Conservation (phyloP, 2,329 filamentous ascomycete genomes). For the Coleophoma crateriformis region DNA sequence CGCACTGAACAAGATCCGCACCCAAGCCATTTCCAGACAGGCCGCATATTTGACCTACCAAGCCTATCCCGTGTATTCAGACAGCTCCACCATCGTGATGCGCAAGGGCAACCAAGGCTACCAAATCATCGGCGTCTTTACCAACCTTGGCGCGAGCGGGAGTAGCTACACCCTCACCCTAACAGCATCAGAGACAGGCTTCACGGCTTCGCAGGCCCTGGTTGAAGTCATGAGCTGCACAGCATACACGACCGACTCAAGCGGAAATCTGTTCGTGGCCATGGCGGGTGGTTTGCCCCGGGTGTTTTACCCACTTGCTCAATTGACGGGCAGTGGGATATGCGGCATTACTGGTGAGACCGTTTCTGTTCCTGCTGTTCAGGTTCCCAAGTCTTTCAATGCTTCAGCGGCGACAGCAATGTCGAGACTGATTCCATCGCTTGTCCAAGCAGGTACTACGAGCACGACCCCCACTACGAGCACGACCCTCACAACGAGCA, state of each 20-base stretch:
- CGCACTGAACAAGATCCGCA: slow-evolving; percentile 18
- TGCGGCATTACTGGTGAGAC: slow-evolving; percentile 18
- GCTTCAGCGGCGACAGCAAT: background rate
- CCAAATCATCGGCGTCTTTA: slow-evolving; percentile 29
- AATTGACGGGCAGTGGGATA: slow-evolving; percentile 29
- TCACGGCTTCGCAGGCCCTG: slow-evolving; percentile 26
- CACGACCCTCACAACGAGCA: background rate
- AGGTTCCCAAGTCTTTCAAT: background rate
- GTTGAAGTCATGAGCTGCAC: slow-evolving; percentile 40
- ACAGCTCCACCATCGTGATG: slow-evolving; percentile 21
- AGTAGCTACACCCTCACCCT: slow-evolving; percentile 27
- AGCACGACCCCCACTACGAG: slow-evolving; percentile 3
- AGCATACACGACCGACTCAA: slow-evolving; percentile 32
- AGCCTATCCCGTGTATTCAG: slow-evolving; percentile 18
- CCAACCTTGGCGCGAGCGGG: slow-evolving; percentile 32
- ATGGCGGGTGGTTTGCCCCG: slow-evolving; percentile 37
- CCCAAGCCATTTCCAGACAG: slow-evolving; percentile 18
- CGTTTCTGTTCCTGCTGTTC: background rate
- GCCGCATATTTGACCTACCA: slow-evolving; percentile 19
- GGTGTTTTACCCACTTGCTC: slow-evolving; percentile 32
- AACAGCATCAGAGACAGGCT: slow-evolving; percentile 31
- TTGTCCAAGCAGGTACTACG: background rate
- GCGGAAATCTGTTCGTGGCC: slow-evolving; percentile 35
- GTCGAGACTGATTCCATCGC: background rate
- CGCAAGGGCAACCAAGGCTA: slow-evolving; percentile 16